phyloP scores from a whole-genome alignment of 1,284 basidiomycete genomes.

The Coniophora puteana region DNA sequence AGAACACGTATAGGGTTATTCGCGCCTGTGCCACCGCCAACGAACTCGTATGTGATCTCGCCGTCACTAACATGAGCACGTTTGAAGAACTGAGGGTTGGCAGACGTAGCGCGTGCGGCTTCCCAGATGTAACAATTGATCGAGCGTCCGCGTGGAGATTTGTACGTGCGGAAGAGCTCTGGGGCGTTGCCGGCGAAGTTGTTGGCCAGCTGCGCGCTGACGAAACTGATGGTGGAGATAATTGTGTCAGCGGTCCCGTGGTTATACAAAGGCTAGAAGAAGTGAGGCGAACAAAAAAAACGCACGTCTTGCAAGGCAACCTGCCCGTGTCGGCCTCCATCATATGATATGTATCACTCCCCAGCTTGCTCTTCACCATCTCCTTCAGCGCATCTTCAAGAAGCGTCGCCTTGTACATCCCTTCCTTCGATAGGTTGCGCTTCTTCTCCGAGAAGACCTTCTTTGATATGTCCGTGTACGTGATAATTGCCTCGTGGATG shows the following conservation, averaged over 20 bases:
- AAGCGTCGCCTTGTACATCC: slow-evolving; percentile 12
- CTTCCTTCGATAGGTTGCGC: slow-evolving; percentile 8
- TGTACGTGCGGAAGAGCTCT: slow-evolving; percentile 21
- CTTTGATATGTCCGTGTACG: slow-evolving; percentile 23
- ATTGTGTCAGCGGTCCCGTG: too few species aligned
- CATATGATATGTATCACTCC: slow-evolving; percentile 7
- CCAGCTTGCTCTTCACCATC: slow-evolving; percentile 8
- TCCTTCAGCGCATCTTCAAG: slow-evolving; percentile 19
- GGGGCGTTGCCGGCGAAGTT: slow-evolving; percentile 15
- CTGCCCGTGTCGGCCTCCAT: background rate
- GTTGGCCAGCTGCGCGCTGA: slow-evolving; percentile 10
- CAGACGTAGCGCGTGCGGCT: slow-evolving; percentile 16
- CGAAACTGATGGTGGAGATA: slow-evolving; percentile 15
- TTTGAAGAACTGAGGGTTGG: slow-evolving; percentile 17
- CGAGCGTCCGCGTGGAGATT: slow-evolving; percentile 17
- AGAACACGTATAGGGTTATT: slow-evolving; percentile 15
- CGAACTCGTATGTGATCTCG: slow-evolving; percentile 9
- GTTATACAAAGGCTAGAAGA: too few species aligned
- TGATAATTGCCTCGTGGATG: slow-evolving; percentile 25
- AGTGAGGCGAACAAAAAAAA: too few species aligned
- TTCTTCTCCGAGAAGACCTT: slow-evolving; percentile 23
- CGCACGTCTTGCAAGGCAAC: slow-evolving; percentile 11
- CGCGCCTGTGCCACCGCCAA: slow-evolving; percentile 16
- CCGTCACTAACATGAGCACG: slow-evolving; percentile 10
- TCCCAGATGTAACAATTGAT: slow-evolving; percentile 28